Evolutionary conservation across 768 basidiomycete genomes (phyloP).

Genomic region (Lepiota brunneoincarnata): DNA sequence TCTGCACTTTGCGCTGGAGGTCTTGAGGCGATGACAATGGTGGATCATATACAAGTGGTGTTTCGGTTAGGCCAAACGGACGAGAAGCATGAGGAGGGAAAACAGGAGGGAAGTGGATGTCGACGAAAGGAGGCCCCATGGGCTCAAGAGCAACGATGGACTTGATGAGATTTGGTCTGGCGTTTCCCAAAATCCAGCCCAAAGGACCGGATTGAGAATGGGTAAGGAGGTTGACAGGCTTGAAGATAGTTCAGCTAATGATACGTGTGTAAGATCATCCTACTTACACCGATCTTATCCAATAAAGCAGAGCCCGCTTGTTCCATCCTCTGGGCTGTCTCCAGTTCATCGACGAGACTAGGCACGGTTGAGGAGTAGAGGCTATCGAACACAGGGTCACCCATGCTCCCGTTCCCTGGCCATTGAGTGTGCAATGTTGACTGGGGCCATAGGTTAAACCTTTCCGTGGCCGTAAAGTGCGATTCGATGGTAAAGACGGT

Average conservation of each 20-base stretch:
- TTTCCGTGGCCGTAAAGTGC: conserved; percentile 41
- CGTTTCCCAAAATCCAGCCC: conserved; percentile 49
- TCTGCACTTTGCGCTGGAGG: conserved; percentile 25
- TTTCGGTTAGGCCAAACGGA: conserved; percentile 45
- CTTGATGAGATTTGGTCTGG: conserved; percentile 40
- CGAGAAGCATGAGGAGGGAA: conserved; percentile 25
- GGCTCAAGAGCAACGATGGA: conserved; percentile 51
- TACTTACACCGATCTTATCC: conserved; percentile 46
- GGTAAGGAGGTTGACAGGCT: conserved; percentile 47
- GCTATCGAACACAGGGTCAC: conserved; percentile 43
- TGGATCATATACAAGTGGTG: conserved; percentile 43
- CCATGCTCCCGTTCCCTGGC: conserved; percentile 46
- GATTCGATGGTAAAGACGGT: conserved; percentile 33
- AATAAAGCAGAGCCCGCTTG: conserved; percentile 38
- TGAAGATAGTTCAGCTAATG: neutral
- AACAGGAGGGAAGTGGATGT: conserved; percentile 35
- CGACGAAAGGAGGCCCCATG: conserved; percentile 46
- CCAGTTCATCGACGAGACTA: conserved; percentile 29
- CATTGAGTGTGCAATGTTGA: conserved; percentile 47
- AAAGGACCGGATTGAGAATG: conserved; percentile 50
- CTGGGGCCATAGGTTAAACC: conserved; percentile 42
- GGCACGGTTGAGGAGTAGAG: conserved; percentile 45
- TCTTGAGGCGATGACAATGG: conserved; percentile 38
- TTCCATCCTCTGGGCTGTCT: conserved; percentile 36
- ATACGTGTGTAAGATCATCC: neutral